Evolutionary conservation across 176 grass and related monocot species (phyloP), one percentile per base, ranked within the genome.

Genomic region (Olyra latifolia): DNA sequence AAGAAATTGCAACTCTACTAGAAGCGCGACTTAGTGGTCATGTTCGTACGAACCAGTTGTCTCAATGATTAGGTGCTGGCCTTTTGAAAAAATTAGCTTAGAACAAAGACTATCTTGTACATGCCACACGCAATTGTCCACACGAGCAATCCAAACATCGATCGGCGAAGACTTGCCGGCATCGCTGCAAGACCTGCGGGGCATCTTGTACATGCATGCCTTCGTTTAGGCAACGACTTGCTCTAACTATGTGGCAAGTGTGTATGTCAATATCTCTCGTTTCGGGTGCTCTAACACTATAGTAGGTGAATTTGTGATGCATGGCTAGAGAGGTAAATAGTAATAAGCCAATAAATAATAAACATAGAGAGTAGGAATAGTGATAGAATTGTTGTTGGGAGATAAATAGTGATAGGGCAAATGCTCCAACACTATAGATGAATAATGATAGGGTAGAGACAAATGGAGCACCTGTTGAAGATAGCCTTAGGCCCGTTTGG

Each of bases 71-170:
- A 30, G 15, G 6, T 14, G 23, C 2, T 15, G 25, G 1, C 38
- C 22, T 79, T 69, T 69, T 57, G 23, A 39, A 14, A 65, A 52
- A 9, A 46, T 10, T 28, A 20, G 48, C 64, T n/a, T 15, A 65
- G 48, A 57, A 42, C 24, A 80, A 56, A 25, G 23, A 12, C 50
- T n/a, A 53, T 19, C 9, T 29, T 10, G 1, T n/a, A 4, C 16
- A 24, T 29, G 78, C 1, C 65, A 44, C 41, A 30, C 49, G 58
- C 6, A 57, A 70, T 15, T 22, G 78, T 80, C 78, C 64, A 69
- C 57, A 69, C 7, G 10, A 70, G 24, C 50, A 29, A 56, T 80
- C 49, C 22, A 35, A 4, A 80, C 52, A 4, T 56, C 19, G 19
- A 22, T 58, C 39, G 16, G 3, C 49, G 5, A 42, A 57, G 49